Base-by-base conservation (phyloP, 2,329 filamentous ascomycete species). In the Ophiostoma montium region DNA sequence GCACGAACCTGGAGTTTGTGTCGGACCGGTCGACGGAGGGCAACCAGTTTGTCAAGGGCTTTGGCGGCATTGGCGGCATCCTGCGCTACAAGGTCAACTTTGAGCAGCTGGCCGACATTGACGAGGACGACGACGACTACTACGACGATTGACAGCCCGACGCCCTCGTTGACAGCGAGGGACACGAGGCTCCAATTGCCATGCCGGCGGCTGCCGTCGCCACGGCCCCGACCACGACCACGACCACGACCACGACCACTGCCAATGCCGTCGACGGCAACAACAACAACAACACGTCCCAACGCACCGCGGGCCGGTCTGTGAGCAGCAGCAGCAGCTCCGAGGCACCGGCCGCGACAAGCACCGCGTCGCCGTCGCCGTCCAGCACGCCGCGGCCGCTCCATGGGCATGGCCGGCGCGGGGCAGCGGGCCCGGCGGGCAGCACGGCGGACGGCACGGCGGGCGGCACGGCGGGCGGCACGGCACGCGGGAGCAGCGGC, bases 11-110 rank as follows among this genome's bases (percentile, higher is more conserved):
- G 39, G 92, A 98, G 67, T 98, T 98, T 59, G 92, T 98, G 56
- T 95, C 92, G 45, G 94, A 98, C 66, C 84, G 88, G 57, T 96
- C 90, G 53, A 94, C 86, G 53, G 92, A 98, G 71, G 92, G 92
- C 65, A 98, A 98, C 71, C 92, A 98, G 74, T 98, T 98, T 70
- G 92, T 98, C 62, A 96, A 95, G 74, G 92, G 92, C 56, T 98
- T 98, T 63, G 92, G 92, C 82, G 92, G 92, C 63, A 95, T 98
- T 60, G 92, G 92, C 58, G 90, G 90, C 56, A 83, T 98, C 62
- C 80, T 98, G 64, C 88, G 92, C 60, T 98, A 98, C 81, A 95
- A 95, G 75, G 87, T 98, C 75, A 98, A 98, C 75, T 98, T 98
- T 71, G 94, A 98, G 71, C 94, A 98, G 70, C 78, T 98, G 68